A percentile compares a stretch with the other conserved stretches of the same genome.
phyloP scores from a whole-genome alignment of 208 protist species.

The Acanthamoeba culbertsoni region DNA sequence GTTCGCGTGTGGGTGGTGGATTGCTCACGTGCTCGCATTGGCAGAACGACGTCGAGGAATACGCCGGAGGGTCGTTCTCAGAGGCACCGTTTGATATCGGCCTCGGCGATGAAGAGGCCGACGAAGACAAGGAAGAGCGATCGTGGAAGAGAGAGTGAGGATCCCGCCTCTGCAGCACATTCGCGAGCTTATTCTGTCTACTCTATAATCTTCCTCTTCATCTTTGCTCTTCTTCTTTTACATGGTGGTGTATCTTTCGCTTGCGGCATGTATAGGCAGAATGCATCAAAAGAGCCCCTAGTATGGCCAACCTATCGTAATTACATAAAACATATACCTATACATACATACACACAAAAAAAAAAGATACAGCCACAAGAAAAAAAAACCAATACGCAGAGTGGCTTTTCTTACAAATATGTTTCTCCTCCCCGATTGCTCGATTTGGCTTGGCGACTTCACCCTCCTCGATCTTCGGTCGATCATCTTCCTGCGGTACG shows the following conservation, averaged over 20 bases:
- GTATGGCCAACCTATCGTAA: neutral
- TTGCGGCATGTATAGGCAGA: neutral
- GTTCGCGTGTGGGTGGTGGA: too few species aligned
- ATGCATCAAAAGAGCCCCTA: neutral
- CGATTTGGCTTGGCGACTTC: neutral
- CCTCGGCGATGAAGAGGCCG: neutral
- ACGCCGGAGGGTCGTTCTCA: neutral
- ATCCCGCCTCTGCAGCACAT: neutral
- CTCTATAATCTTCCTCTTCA: neutral
- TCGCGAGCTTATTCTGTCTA: neutral
- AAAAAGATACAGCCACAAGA: neutral
- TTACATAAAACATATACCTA: neutral
- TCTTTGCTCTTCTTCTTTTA: neutral
- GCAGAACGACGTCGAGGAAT: neutral
- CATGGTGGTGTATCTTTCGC: neutral
- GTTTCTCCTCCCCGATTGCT: too few species aligned
- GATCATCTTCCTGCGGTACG: too few species aligned
- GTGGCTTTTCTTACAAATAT: too few species aligned
- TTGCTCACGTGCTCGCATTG: neutral
- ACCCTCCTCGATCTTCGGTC: neutral
- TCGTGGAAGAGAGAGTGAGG: slow-evolving; percentile 44
- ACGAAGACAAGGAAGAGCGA: slow-evolving; percentile 25
- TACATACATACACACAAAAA: too few species aligned
- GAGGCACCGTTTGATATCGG: neutral
- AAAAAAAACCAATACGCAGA: neutral